Base-by-base conservation (phyloP, 2,329 filamentous ascomycete genomes). In the Boeremia lycopersici region DNA sequence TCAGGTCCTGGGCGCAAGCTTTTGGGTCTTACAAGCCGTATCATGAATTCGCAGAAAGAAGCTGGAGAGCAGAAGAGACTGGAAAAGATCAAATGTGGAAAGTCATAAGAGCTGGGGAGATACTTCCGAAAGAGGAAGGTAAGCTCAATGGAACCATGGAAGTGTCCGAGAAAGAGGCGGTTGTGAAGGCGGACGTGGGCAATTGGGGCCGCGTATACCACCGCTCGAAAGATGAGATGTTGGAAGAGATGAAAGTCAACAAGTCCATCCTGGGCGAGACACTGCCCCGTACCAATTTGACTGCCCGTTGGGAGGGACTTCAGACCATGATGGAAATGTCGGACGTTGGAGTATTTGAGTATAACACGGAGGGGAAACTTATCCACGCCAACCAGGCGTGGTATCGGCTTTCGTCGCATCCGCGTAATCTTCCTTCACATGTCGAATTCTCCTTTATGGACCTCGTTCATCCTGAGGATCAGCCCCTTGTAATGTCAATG, bases 321-420 rank as follows among this genome's bases (percentile, higher is more conserved):
- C 65, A 69, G 33, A 66, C 60, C 0, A 73, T 72, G 68, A 70
- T 73, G 68, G 70, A 72, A 29, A 72, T 72, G 70, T 69, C 59
- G 29, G 70, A 72, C 47, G 68, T 73, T n/a, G 69, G 70, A 6
- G 66, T 70, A 1, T 73, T 73, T 25, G 70, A 73, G 38, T 72
- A 68, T 34, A 59, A 64, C 10, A 47, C 61, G 17, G 45, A 56
- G 28, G 70, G 69, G 9, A 63, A 59, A 17, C 35, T 73, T 2
- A 50, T 70, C 5, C 64, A 71, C 40, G 70, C 67, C 15, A 73
- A 72, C 26, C 60, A 71, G 12, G 66, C 68, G 11, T 71, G 65
- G 68, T 71, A 69, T 48, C 58, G 53, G 28, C 44, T 70, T 8
- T 66, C 68, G 38, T 64, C 61, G 12, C 63, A 69, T 40, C 67